A percentile compares a stretch with the other conserved stretches of the same genome.
Conservation (phyloP, 495 filamentous ascomycete species). For the Glarea lozoyensis region DNA sequence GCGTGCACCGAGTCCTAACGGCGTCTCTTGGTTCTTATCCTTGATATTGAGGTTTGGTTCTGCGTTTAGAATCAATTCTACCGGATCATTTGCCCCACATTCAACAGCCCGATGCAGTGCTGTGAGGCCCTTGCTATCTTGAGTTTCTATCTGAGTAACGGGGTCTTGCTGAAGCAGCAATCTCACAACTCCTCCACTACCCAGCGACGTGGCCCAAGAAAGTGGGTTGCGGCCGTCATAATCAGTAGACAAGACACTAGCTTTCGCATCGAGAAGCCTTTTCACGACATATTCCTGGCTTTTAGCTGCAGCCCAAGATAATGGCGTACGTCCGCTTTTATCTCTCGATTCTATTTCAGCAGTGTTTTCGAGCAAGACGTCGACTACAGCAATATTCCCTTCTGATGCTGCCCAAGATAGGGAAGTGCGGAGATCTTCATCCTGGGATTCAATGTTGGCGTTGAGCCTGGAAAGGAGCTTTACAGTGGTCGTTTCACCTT, state of each 20-base stretch:
- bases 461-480: neutral
- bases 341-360: neutral
- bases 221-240: neutral
- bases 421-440: constrained; percentile 24
- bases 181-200: neutral
- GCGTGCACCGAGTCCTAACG: too few relatives aligned
- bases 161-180: neutral
- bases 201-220: neutral
- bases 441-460: too few relatives aligned
- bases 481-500: neutral
- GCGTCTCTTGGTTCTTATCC: too few relatives aligned
- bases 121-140: too few relatives aligned
- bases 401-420: constrained; percentile 19
- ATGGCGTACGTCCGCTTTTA: neutral
- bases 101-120: too few relatives aligned
- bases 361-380: constrained; percentile 2
- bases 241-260: neutral
- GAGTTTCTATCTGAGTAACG: too few relatives aligned
- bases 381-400: constrained; percentile 5
- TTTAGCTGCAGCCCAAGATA: constrained; percentile 24
- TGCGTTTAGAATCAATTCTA: too few relatives aligned
- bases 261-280: constrained; percentile 7
- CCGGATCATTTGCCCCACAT: too few relatives aligned
- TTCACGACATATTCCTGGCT: constrained; percentile 28
- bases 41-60: too few relatives aligned